Evolutionary conservation across 768 basidiomycete genomes (phyloP).

Genomic region (Boletus patriciae): DNA sequence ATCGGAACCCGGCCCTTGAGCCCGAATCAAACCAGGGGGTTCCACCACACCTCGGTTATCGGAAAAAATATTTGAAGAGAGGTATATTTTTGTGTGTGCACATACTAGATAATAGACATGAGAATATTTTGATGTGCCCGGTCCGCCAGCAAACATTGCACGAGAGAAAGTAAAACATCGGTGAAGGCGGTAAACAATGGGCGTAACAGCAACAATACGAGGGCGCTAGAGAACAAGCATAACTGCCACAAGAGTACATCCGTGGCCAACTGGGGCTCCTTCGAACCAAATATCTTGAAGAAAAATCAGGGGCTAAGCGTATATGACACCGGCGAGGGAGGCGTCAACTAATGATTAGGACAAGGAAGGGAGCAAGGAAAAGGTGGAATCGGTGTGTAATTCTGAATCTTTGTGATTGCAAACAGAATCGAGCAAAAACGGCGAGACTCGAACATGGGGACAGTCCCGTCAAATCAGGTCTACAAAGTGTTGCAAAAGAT

Average conservation of each 20-base stretch:
- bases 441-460: neutral
- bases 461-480: neutral
- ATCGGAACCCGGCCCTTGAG: no score
- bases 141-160: constrained; percentile 12
- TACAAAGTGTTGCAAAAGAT: neutral
- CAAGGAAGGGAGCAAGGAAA: neutral
- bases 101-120: neutral
- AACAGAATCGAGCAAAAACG: neutral
- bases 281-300: neutral
- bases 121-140: neutral
- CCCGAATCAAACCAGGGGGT: no score
- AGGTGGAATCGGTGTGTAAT: constrained; percentile 18
- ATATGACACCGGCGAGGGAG: neutral
- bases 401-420: constrained; percentile 7
- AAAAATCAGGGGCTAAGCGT: neutral
- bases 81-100: neutral
- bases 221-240: neutral
- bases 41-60: no score
- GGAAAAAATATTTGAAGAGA: neutral
- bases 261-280: neutral
- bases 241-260: neutral
- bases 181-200: neutral
- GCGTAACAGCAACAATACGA: neutral
- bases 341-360: neutral
- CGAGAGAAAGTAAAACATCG: neutral